Base-by-base conservation (phyloP, 2,329 filamentous ascomycete species). In the Phialophora macrospora region DNA sequence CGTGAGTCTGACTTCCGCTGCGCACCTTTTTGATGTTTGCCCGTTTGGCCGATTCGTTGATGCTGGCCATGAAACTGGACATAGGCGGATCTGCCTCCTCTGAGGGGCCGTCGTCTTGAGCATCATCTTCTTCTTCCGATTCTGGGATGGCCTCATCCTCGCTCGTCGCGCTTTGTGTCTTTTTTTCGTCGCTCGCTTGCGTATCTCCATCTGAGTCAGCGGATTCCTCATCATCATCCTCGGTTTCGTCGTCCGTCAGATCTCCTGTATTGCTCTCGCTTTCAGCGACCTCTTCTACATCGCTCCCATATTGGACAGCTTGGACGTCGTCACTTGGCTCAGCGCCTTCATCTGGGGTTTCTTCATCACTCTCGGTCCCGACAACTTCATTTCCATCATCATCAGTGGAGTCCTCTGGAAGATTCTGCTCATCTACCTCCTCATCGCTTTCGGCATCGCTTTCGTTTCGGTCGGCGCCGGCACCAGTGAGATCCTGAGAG, bases 61-160 rank as follows among this genome's bases (percentile, higher is more conserved):
- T 68, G 38, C 66, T 68, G 20, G 32, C 55, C 63, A 68, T 63
- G 41, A 68, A 68, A 48, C 56, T 59, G 9, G 56, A 59, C 7
- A 22, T 12, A 3, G 48, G 20, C 24, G 20, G 48, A 7, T 51
- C 48, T 26, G 9, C 22, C n/a, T 22, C 20, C 22, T 22, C 48
- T 51, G 48, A n/a, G 58, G 28, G 28, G 24, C n/a, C 28, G 11
- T 24, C 30, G 8, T n/a, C 26, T 51, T 44, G 17, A 5, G 22
- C 5, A 44, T 44, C 38, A n/a, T 44, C 38, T 17, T 44, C 38
- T 44, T 44, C 38, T 44, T n/a, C 38, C 17, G 38, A 44, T n/a
- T 44, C 38, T n/a, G 38, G 7, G 6, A 44, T n/a, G 17, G 14
- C 17, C 17, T 44, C 38, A 17, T 44, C 38, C 38, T 44, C 17